These are phyloP conservation scores for Entoloma clypeatum DNA, from an alignment of 1,284 basidiomycete species.

Conservation along the genomic window DNA sequence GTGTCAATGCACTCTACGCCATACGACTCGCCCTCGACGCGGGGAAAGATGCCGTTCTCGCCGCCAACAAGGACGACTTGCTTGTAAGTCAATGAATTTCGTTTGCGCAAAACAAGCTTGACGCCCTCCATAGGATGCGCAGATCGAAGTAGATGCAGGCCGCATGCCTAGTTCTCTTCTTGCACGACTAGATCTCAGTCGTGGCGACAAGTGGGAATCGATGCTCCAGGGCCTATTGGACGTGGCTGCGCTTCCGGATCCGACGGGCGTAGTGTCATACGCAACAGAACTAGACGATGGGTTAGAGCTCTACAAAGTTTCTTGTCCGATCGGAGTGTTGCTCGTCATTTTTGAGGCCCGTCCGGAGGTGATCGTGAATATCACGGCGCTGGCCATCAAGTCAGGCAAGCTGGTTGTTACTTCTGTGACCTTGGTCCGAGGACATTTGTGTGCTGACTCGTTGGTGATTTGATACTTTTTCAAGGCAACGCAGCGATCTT, in stretches of 20 bases:
- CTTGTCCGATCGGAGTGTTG: constrained; percentile 95
- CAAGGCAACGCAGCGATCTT: constrained; percentile 95
- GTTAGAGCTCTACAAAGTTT: constrained; percentile 89
- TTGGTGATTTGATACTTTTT: constrained; percentile 6
- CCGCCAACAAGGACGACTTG: constrained; percentile 80
- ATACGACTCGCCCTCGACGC: constrained; percentile 66
- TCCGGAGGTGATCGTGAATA: constrained; percentile 98
- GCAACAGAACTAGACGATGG: constrained; percentile 84
- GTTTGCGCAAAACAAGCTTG: constrained; percentile 4
- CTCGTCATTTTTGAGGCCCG: constrained; percentile 97
- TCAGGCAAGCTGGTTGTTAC: constrained; percentile 56
- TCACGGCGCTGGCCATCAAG: constrained; percentile 94
- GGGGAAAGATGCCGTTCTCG: constrained; percentile 66
- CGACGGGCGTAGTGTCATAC: constrained; percentile 85
- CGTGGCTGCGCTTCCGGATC: constrained; percentile 83
- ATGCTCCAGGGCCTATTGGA: constrained; percentile 91
- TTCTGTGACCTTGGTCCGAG: background rate
- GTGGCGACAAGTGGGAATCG: constrained; percentile 88
- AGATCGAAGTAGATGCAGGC: constrained; percentile 74
- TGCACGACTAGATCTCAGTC: constrained; percentile 82
- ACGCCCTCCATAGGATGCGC: constrained; percentile 56
- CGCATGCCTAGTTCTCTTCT: constrained; percentile 81
- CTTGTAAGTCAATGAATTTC: constrained; percentile 41
- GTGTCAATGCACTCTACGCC: constrained; percentile 67
- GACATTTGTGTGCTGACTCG: background rate